Evolutionary conservation across 805 yeast species (phyloP).

Genomic region (Candida endomychidarum): DNA sequence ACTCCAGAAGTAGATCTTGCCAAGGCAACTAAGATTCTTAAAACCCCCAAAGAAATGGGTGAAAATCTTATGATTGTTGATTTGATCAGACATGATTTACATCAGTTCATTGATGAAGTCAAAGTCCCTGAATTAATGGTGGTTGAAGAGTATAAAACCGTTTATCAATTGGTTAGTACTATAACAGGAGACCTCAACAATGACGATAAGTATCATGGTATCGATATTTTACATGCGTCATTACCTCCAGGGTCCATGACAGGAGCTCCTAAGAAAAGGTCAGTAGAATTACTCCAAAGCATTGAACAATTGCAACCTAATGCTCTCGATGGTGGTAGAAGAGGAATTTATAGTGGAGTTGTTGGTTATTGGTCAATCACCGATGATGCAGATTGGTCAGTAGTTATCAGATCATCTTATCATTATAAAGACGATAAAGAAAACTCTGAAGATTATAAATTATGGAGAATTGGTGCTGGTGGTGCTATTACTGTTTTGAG

Average conservation of each 20-base stretch:
- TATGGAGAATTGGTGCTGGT: slow-evolving; percentile 95
- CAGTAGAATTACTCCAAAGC: slow-evolving; percentile 75
- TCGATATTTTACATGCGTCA: slow-evolving; percentile 74
- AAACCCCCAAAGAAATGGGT: slow-evolving; percentile 89
- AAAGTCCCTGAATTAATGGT: slow-evolving; percentile 77
- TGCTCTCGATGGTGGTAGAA: slow-evolving; percentile 44
- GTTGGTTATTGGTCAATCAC: slow-evolving; percentile 92
- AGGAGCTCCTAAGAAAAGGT: slow-evolving; percentile 95
- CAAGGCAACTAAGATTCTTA: slow-evolving; percentile 61
- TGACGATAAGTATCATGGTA: slow-evolving; percentile 51
- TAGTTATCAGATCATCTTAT: slow-evolving; percentile 81
- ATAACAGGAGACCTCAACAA: slow-evolving; percentile 60
- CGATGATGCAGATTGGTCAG: slow-evolving; percentile 94
- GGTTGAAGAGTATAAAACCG: slow-evolving; percentile 90
- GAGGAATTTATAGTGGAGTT: slow-evolving; percentile 91
- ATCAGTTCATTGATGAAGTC: slow-evolving; percentile 63
- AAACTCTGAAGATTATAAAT: slow-evolving; percentile 20
- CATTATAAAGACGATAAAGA: slow-evolving; percentile 53
- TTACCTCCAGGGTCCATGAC: slow-evolving; percentile 99
- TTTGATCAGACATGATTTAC: slow-evolving; percentile 87
- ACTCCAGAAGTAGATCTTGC: slow-evolving; percentile 51
- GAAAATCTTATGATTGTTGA: slow-evolving; percentile 98
- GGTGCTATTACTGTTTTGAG: slow-evolving; percentile 95
- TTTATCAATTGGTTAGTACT: slow-evolving; percentile 88
- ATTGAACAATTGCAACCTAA: slow-evolving; percentile 48